Conservation (phyloP, 2,329 filamentous ascomycete genomes). For the Cryphonectria naterciae region DNA sequence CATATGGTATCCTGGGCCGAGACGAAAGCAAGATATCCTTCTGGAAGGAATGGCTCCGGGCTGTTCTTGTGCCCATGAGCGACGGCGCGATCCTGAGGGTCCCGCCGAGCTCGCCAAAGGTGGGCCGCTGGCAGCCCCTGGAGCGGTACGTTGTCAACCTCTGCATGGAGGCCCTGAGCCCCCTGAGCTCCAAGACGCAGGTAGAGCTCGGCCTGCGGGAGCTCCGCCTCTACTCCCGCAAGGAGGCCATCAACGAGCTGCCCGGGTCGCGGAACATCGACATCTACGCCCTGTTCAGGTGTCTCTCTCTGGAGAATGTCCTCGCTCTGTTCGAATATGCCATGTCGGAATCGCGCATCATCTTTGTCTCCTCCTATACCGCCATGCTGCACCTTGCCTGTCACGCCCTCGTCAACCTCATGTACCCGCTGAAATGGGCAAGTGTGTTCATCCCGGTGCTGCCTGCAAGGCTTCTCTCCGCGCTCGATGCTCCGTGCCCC, state of each 20-base stretch:
- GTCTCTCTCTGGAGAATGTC: constrained; percentile 88
- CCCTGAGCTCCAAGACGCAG: constrained; percentile 91
- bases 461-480: constrained; percentile 84
- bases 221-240: constrained; percentile 86
- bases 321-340: constrained; percentile 92
- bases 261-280: constrained; percentile 91
- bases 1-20: constrained; percentile 88
- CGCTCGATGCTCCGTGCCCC: constrained; percentile 90
- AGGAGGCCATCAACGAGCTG: constrained; percentile 90
- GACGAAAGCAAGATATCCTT: constrained; percentile 84
- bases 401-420: constrained; percentile 79
- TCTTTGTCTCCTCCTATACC: constrained; percentile 92
- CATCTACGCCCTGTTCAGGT: constrained; percentile 89
- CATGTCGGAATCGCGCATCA: constrained; percentile 90
- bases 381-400: constrained; percentile 95
- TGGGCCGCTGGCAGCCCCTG: constrained; percentile 93
- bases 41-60: constrained; percentile 98
- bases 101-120: constrained; percentile 83
- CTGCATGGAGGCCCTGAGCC: constrained; percentile 91
- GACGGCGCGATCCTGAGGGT: constrained; percentile 83
- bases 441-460: constrained; percentile 94
- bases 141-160: constrained; percentile 97
- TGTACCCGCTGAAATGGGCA: constrained; percentile 92
- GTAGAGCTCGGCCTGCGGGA: constrained; percentile 91
- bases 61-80: constrained; percentile 93